These are phyloP conservation scores for Capsicum baccatum DNA, from an alignment of 257 asterid species.

Conservation along the genomic window DNA sequence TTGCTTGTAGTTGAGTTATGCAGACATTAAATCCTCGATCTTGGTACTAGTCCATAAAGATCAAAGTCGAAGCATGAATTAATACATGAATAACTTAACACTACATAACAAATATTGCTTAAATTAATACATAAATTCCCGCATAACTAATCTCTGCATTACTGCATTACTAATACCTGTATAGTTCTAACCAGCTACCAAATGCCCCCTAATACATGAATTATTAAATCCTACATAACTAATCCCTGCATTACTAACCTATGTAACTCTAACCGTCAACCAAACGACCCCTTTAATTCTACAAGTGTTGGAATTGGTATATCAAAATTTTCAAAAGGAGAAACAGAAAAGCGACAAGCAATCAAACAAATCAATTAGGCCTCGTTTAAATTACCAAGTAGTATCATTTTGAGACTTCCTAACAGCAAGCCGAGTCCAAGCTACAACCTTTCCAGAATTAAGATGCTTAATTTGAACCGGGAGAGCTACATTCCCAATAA, in stretches of 20 bases:
- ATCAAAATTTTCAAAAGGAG: not conserved
- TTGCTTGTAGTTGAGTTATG: too few relatives aligned
- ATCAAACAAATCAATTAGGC: not conserved
- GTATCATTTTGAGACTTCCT: conserved; percentile 84
- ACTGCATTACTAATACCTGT: not conserved
- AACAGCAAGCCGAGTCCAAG: conserved; percentile 85
- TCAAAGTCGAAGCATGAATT: too few relatives aligned
- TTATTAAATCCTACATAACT: too few relatives aligned
- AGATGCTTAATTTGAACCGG: conserved; percentile 78
- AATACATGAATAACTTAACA: too few relatives aligned
- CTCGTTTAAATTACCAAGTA: conserved; percentile 46
- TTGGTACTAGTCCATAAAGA: too few relatives aligned
- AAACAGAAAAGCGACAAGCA: not conserved
- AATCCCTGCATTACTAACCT: too few relatives aligned
- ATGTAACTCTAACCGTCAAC: too few relatives aligned
- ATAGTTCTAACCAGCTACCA: not conserved
- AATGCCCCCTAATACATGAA: not conserved
- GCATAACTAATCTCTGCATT: not conserved
- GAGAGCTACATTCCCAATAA: conserved; percentile 75
- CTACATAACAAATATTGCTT: too few relatives aligned
- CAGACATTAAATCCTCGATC: too few relatives aligned
- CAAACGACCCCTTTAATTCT: not conserved
- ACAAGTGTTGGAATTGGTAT: not conserved
- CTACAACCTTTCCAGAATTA: conserved; percentile 72
- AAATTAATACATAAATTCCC: too few relatives aligned